Conservation (phyloP, 768 basidiomycete species). For the Amanita polypyramis region DNA sequence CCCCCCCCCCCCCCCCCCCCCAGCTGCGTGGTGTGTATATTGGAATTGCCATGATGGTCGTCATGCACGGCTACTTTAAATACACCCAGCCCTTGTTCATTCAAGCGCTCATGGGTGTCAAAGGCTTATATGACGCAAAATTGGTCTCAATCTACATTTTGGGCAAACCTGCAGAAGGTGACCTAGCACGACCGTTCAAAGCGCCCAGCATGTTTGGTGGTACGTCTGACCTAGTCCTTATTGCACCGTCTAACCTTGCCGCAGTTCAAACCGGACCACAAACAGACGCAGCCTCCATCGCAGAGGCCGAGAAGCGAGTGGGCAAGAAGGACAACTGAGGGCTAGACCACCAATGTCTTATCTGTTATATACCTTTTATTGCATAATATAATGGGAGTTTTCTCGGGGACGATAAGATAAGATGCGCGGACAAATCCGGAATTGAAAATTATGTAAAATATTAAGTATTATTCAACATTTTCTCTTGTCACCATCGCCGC, state of each 20-base stretch:
- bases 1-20: no score
- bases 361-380: slow-evolving; percentile 8
- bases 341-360: no score
- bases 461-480: neutral
- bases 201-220: slow-evolving; percentile 62
- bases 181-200: slow-evolving; percentile 88
- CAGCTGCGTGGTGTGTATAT: slow-evolving; percentile 60
- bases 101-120: slow-evolving; percentile 91
- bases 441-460: neutral
- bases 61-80: slow-evolving; percentile 90
- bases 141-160: slow-evolving; percentile 74
- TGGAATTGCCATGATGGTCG: slow-evolving; percentile 79
- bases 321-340: slow-evolving; percentile 58
- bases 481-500: slow-evolving; percentile 11
- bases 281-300: slow-evolving; percentile 79
- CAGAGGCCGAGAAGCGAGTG: slow-evolving; percentile 81
- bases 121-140: slow-evolving; percentile 82
- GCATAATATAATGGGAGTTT: neutral
- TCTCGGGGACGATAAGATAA: slow-evolving; percentile 3
- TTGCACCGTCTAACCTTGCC: neutral
- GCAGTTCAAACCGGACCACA: slow-evolving; percentile 30
- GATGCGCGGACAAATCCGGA: slow-evolving; percentile 4
- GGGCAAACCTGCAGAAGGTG: slow-evolving; percentile 71
- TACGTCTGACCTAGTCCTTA: slow-evolving; percentile 20
- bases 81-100: slow-evolving; percentile 97